Conservation (phyloP, 2,329 filamentous ascomycete species). For the Lachnellula willkommii region DNA sequence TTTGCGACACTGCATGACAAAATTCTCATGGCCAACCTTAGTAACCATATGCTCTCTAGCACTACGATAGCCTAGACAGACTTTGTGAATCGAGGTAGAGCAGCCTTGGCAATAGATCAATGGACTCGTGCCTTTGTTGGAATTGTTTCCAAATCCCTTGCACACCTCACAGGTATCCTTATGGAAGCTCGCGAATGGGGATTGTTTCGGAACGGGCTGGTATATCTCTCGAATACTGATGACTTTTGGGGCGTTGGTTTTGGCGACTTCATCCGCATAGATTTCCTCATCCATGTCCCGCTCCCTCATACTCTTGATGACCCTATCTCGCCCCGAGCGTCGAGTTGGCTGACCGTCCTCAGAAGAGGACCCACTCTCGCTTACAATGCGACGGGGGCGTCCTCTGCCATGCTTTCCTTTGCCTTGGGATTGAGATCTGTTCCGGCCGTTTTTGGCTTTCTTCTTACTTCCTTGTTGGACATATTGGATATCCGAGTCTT, state of each 20-base stretch:
- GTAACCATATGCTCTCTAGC: constrained; percentile 82
- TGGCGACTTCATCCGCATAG: constrained; percentile 44
- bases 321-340: constrained; percentile 32
- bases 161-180: constrained; percentile 69
- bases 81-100: constrained; percentile 74
- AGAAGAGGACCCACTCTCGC: constrained; percentile 12
- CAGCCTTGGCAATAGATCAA: constrained; percentile 91
- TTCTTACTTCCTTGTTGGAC: constrained; percentile 33
- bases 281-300: constrained; percentile 45
- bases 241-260: constrained; percentile 45
- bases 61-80: constrained; percentile 70
- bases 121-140: constrained; percentile 52
- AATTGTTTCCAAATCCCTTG: constrained; percentile 44
- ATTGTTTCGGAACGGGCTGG: constrained; percentile 51
- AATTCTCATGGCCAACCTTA: constrained; percentile 70
- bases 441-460: constrained; percentile 2
- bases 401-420: constrained; percentile 2
- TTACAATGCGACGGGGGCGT: constrained; percentile 3
- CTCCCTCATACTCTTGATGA: constrained; percentile 40
- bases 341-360: constrained; percentile 26
- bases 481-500: constrained; percentile 50
- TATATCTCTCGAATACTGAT: constrained; percentile 71
- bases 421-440: constrained; percentile 6
- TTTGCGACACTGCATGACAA: constrained; percentile 83
- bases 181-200: constrained; percentile 67